These are phyloP conservation scores for Escovopsis sp. DNA, from an alignment of 2,329 filamentous ascomycete genomes.

Conservation along the genomic window DNA sequence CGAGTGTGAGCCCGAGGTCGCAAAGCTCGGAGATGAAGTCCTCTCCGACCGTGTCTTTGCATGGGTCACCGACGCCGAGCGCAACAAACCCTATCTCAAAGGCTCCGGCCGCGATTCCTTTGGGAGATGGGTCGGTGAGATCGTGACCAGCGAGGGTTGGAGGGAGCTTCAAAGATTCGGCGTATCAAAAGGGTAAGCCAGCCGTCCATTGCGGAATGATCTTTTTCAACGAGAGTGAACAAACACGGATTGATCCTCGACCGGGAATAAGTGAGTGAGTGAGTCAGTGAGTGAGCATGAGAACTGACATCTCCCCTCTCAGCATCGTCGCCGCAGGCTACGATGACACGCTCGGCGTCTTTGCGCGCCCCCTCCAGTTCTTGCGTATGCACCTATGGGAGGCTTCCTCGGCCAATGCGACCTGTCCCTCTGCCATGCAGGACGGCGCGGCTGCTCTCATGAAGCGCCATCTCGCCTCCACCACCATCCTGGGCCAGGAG, in stretches of 20 bases:
- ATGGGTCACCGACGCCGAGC: slow-evolving; percentile 49
- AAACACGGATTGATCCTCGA: no score
- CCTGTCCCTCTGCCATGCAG: slow-evolving; percentile 53
- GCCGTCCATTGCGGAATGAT: no score
- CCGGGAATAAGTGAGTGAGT: no score
- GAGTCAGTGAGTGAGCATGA: no score
- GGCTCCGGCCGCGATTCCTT: slow-evolving; percentile 45
- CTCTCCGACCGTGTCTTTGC: slow-evolving; percentile 39
- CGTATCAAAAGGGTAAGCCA: slow-evolving; percentile 33
- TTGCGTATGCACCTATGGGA: slow-evolving; percentile 43
- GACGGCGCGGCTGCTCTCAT: slow-evolving; percentile 44
- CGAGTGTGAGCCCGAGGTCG: slow-evolving; percentile 28
- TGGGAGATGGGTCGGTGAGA: slow-evolving; percentile 40
- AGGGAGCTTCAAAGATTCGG: slow-evolving; percentile 44
- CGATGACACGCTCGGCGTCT: slow-evolving; percentile 33
- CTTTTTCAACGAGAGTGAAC: not conserved
- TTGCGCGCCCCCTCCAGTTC: slow-evolving; percentile 45
- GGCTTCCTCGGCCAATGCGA: slow-evolving; percentile 43
- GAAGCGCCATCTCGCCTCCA: slow-evolving; percentile 25
- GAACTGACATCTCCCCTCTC: not conserved
- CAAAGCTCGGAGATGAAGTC: slow-evolving; percentile 35
- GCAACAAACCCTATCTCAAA: slow-evolving; percentile 44
- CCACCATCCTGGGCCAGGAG: slow-evolving; percentile 15
- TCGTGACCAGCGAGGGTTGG: slow-evolving; percentile 56
- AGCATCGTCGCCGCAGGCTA: slow-evolving; percentile 46